A percentile compares a stretch with the other conserved stretches of the same genome.
phyloP scores from a whole-genome alignment of 2,329 filamentous ascomycete genomes.

The Nemania sp. region DNA sequence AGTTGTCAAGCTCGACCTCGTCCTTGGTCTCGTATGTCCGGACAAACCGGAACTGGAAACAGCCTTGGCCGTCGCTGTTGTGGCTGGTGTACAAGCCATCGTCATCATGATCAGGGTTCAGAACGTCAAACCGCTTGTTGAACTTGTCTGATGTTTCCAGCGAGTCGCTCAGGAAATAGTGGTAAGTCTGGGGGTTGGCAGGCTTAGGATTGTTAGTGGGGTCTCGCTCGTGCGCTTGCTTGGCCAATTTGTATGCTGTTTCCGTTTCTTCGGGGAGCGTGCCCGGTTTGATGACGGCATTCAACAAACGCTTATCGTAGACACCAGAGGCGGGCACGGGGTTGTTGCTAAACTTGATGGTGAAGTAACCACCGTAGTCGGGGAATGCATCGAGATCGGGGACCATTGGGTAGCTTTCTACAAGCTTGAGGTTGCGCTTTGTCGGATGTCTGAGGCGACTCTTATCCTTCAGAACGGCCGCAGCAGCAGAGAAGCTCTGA shows the following conservation, averaged over 20 bases:
- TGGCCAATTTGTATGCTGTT: slow-evolving; percentile 53
- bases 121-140: slow-evolving; percentile 63
- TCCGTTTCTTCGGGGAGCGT: slow-evolving; percentile 60
- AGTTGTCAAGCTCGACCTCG: slow-evolving; percentile 59
- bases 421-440: slow-evolving; percentile 61
- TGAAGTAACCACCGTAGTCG: slow-evolving; percentile 70
- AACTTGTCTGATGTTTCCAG: slow-evolving; percentile 56
- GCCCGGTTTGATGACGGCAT: slow-evolving; percentile 64
- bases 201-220: slow-evolving; percentile 60
- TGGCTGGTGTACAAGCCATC: slow-evolving; percentile 59
- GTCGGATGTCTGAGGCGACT: slow-evolving; percentile 61
- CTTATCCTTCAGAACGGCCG: slow-evolving; percentile 58
- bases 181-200: slow-evolving; percentile 65
- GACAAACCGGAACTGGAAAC: slow-evolving; percentile 65
- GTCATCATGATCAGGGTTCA: slow-evolving; percentile 59
- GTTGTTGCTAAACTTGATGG: slow-evolving; percentile 70
- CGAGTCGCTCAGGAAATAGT: slow-evolving; percentile 65
- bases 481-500: slow-evolving; percentile 61
- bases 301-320: slow-evolving; percentile 66
- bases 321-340: slow-evolving; percentile 57
- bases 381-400: slow-evolving; percentile 72
- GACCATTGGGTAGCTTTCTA: slow-evolving; percentile 64
- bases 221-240: slow-evolving; percentile 61
- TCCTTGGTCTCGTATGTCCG: slow-evolving; percentile 68
- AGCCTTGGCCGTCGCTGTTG: slow-evolving; percentile 50